These are phyloP conservation scores for Fusarium sp. DNA, from an alignment of 2,329 filamentous ascomycete genomes.

Conservation along the genomic window DNA sequence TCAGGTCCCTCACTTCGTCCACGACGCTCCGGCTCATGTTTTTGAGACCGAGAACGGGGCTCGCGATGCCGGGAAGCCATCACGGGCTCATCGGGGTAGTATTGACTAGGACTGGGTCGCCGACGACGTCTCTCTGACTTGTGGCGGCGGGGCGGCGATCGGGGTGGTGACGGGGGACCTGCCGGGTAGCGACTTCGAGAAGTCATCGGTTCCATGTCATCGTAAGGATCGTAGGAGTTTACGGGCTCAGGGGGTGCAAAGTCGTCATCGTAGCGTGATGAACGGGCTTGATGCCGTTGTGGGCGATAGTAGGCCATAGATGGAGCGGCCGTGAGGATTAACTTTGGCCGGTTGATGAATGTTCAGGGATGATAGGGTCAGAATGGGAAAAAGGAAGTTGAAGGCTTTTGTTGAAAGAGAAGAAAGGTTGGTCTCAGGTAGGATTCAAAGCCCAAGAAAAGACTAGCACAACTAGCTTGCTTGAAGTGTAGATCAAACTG, in stretches of 20 bases:
- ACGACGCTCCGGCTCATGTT: slow-evolving; percentile 32
- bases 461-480: slow-evolving; percentile 9
- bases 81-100: slow-evolving; percentile 29
- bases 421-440: background rate
- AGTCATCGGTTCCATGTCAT: slow-evolving; percentile 19
- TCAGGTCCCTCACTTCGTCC: slow-evolving; percentile 38
- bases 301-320: slow-evolving; percentile 43
- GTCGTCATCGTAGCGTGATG: slow-evolving; percentile 42
- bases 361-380: background rate
- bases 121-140: slow-evolving; percentile 39
- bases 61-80: slow-evolving; percentile 16
- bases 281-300: slow-evolving; percentile 38
- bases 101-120: slow-evolving; percentile 30
- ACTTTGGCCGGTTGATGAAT: background rate
- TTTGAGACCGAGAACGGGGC: slow-evolving; percentile 12
- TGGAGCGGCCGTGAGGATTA: background rate
- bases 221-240: slow-evolving; percentile 36
- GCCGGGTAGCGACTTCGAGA: slow-evolving; percentile 24
- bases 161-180: slow-evolving; percentile 6
- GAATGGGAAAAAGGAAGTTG: background rate
- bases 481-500: slow-evolving; percentile 17
- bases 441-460: slow-evolving; percentile 1
- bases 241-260: slow-evolving; percentile 34
- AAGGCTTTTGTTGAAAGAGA: slow-evolving; percentile 1
- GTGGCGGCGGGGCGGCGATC: slow-evolving; percentile 37